A percentile compares a stretch with the other conserved stretches of the same genome.
Conservation (phyloP, 2,329 filamentous ascomycete genomes). For the Cryphonectria carpinicola region DNA sequence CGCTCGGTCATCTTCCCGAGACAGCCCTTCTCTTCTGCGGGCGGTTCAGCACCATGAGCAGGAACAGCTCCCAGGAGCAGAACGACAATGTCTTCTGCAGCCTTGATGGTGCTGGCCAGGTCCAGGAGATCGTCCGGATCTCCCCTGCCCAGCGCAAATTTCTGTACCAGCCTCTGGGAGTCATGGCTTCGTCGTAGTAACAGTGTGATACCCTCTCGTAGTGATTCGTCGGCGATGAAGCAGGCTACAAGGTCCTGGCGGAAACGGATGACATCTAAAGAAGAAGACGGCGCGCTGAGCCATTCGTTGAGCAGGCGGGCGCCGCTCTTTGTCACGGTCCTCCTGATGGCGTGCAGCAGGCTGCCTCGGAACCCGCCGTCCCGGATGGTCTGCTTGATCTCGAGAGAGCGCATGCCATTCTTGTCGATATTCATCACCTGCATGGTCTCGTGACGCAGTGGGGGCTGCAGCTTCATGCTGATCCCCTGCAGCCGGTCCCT, state of each 20-base stretch:
- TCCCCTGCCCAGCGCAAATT: slow-evolving; percentile 90
- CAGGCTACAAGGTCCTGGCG: slow-evolving; percentile 81
- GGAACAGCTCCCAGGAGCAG: slow-evolving; percentile 42
- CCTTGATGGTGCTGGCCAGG: slow-evolving; percentile 78
- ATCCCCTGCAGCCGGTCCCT: slow-evolving; percentile 75
- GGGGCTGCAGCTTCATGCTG: slow-evolving; percentile 82
- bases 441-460: slow-evolving; percentile 71
- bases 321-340: slow-evolving; percentile 90
- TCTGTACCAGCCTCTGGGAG: slow-evolving; percentile 87
- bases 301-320: slow-evolving; percentile 82
- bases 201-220: slow-evolving; percentile 71
- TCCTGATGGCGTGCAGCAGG: slow-evolving; percentile 83
- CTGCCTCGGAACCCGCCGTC: slow-evolving; percentile 82
- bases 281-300: slow-evolving; percentile 90
- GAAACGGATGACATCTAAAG: slow-evolving; percentile 73
- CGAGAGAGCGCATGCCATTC: slow-evolving; percentile 85
- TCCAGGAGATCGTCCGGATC: slow-evolving; percentile 88
- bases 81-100: slow-evolving; percentile 68
- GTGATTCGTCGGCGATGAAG: slow-evolving; percentile 67
- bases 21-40: slow-evolving; percentile 37
- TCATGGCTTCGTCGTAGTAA: slow-evolving; percentile 80
- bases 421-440: slow-evolving; percentile 90
- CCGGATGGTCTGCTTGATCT: slow-evolving; percentile 83
- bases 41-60: slow-evolving; percentile 10
- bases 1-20: slow-evolving; percentile 55